These are phyloP conservation scores for Fraxinus cuspidata DNA, from an alignment of 257 asterid species.

Conservation along the genomic window DNA sequence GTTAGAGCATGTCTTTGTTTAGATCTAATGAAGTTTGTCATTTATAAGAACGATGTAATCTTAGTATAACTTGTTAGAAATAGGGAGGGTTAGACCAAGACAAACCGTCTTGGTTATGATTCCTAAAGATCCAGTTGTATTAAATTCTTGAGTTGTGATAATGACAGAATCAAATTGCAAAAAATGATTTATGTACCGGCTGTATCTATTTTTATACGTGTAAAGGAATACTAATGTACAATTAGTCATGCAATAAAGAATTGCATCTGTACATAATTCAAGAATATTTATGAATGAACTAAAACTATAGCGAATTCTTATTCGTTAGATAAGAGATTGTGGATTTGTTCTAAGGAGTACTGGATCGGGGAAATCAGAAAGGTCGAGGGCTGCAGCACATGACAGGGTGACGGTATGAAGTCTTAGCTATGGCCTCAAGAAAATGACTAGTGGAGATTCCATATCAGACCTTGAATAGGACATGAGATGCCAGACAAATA, in stretches of 20 bases:
- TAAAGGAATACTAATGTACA: neutral
- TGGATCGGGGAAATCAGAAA: neutral
- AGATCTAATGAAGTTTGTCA: neutral
- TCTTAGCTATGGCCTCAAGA: neutral
- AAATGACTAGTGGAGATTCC: neutral
- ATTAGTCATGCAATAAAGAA: too few species aligned
- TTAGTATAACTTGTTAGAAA: neutral
- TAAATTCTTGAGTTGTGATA: neutral
- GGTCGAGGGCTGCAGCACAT: neutral
- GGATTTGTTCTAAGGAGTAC: neutral
- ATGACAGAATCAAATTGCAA: too few species aligned
- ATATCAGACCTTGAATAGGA: constrained; percentile 29
- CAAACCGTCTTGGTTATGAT: neutral
- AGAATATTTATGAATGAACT: neutral
- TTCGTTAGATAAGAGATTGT: neutral
- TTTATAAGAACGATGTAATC: neutral
- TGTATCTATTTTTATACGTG: neutral
- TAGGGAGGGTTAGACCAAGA: neutral
- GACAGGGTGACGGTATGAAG: too few species aligned
- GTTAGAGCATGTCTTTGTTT: neutral
- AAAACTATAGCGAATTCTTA: neutral
- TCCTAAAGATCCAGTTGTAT: neutral
- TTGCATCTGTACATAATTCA: too few species aligned
- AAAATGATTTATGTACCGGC: neutral
- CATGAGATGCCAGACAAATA: constrained; percentile 32